A percentile compares a stretch with the other conserved stretches of the same genome.
Evolutionary conservation across 2,329 filamentous ascomycete genomes (phyloP).

Genomic region (Diaporthe sp.): DNA sequence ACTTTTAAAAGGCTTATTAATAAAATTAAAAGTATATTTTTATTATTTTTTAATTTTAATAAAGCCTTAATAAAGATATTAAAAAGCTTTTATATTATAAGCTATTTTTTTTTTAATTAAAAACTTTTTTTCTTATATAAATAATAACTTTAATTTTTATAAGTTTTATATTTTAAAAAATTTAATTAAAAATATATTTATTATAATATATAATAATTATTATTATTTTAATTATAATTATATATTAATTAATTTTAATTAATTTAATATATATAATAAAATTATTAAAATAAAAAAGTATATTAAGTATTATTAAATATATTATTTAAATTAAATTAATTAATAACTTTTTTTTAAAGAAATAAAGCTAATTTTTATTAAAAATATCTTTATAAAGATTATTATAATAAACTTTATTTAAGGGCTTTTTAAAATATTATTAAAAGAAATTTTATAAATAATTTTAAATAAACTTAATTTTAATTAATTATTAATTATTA

Average conservation of each 20-base stretch:
- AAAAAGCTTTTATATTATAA: not conserved
- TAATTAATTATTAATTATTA: slow-evolving; percentile 1
- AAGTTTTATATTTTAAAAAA: not conserved
- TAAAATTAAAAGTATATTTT: too few species aligned
- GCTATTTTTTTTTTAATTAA: not conserved
- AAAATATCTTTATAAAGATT: too few species aligned
- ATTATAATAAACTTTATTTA: too few species aligned
- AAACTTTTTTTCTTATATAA: not conserved
- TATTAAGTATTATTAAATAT: too few species aligned
- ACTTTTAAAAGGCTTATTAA: too few species aligned
- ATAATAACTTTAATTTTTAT: not conserved
- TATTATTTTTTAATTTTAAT: not conserved
- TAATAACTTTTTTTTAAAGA: not conserved
- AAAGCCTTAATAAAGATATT: not conserved
- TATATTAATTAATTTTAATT: not conserved
- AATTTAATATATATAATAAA: slow-evolving; percentile 1
- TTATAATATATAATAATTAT: not conserved
- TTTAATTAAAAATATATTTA: not conserved
- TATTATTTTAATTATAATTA: not conserved
- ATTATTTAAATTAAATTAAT: not conserved
- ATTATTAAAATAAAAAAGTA: not conserved
- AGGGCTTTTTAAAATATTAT: too few species aligned
- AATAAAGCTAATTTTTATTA: too few species aligned
- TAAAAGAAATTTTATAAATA: too few species aligned
- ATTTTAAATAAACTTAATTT: not conserved